Percentiles rank a stretch among this genome's conserved stretches.
Evolutionary conservation across 1,139 yeast genomes (phyloP).

Genomic region (Kazachstania sp.): DNA sequence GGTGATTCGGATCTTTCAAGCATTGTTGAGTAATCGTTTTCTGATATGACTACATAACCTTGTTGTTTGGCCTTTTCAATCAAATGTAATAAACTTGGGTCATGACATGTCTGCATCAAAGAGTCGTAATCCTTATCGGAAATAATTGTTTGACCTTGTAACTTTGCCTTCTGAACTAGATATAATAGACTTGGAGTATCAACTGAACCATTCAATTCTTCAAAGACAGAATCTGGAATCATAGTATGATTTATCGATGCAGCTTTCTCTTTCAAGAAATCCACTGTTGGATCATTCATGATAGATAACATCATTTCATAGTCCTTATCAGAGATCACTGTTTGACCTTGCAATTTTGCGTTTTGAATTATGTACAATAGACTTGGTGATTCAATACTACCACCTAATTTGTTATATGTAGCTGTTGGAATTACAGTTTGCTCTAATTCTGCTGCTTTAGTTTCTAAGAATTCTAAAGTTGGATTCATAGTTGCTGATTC

Average conservation of each 20-base stretch:
- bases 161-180: slow-evolving; percentile 22
- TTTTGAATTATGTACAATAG: slow-evolving; percentile 12
- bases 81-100: slow-evolving; percentile 23
- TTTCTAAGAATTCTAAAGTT: slow-evolving; percentile 19
- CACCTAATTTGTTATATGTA: slow-evolving; percentile 20
- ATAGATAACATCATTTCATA: neutral
- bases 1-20: slow-evolving; percentile 10
- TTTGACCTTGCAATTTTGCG: neutral
- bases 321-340: slow-evolving; percentile 3
- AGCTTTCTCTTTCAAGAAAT: neutral
- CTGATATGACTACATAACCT: neutral
- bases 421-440: slow-evolving; percentile 27
- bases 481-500: neutral
- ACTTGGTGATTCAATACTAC: no score
- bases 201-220: slow-evolving; percentile 5
- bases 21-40: slow-evolving; percentile 1
- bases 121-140: slow-evolving; percentile 2
- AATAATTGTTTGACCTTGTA: neutral
- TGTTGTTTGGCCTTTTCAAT: neutral
- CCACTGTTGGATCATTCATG: neutral
- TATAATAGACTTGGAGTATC: slow-evolving; percentile 2
- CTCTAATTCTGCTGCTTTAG: slow-evolving; percentile 24
- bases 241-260: neutral
- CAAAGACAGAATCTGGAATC: neutral
- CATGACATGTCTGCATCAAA: slow-evolving; percentile 4